Percentiles rank a stretch among this genome's conserved stretches.
Evolutionary conservation across 495 filamentous ascomycete genomes (phyloP).

Genomic region (Pyronema domesticum): DNA sequence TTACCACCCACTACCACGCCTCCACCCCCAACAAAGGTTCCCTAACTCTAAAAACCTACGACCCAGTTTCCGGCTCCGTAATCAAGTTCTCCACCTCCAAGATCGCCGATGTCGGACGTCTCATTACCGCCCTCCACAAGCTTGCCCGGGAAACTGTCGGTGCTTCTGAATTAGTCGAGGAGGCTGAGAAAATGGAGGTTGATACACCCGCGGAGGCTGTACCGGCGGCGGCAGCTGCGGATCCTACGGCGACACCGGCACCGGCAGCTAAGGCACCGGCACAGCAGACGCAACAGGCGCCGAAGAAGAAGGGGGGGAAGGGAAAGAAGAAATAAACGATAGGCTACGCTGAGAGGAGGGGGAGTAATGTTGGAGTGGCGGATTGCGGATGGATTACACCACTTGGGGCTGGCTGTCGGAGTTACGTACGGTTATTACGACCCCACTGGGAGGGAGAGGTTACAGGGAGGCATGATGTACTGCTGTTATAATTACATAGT

Average conservation of each 20-base stretch:
- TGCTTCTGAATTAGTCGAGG: conserved; percentile 7
- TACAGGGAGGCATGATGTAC: no score
- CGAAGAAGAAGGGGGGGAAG: no score
- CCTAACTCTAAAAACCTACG: conserved; percentile 77
- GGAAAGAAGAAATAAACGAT: no score
- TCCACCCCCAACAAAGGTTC: conserved; percentile 34
- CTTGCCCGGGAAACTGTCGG: conserved; percentile 15
- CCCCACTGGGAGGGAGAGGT: no score
- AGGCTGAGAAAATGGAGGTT: background rate
- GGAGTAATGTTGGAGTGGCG: no score
- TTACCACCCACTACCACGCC: conserved; percentile 21
- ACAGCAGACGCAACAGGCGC: no score
- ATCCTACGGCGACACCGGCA: background rate
- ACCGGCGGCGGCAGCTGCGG: background rate
- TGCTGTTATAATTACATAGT: no score
- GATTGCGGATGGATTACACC: no score
- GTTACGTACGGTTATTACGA: no score
- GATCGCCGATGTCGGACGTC: conserved; percentile 67
- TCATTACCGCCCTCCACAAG: conserved; percentile 46
- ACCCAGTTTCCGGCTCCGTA: conserved; percentile 58
- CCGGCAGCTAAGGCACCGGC: no score
- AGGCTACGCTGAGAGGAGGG: no score
- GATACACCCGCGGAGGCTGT: background rate
- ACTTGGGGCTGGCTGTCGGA: no score
- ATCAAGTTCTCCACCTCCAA: conserved; percentile 86